These are phyloP conservation scores for Globisporangium cylindrosporum DNA, from an alignment of 352 stramenopile genomes.

Conservation along the genomic window DNA sequence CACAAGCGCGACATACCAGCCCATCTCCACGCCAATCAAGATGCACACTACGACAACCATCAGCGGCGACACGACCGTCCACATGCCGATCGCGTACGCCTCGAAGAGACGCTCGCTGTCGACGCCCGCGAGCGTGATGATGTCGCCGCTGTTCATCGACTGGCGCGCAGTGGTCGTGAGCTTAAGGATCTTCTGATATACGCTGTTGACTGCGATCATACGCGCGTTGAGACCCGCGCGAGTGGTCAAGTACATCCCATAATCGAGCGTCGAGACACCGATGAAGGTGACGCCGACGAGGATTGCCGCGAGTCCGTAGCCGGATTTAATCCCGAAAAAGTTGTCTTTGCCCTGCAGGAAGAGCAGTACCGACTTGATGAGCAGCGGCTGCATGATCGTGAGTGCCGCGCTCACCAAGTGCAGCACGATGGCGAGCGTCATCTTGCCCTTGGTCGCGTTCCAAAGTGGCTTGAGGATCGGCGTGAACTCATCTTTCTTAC, in stretches of 20 bases:
- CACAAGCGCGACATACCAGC: conserved; percentile 23
- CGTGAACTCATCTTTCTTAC: conserved; percentile 28
- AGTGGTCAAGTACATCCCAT: conserved; percentile 44
- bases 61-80: conserved; percentile 42
- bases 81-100: conserved; percentile 41
- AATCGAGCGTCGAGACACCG: conserved; percentile 44
- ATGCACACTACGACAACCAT: conserved; percentile 39
- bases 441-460: conserved; percentile 38
- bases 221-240: conserved; percentile 46
- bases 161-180: conserved; percentile 42
- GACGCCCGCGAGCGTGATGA: conserved; percentile 56
- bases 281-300: conserved; percentile 36
- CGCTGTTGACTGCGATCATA: conserved; percentile 54
- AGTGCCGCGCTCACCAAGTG: conserved; percentile 32
- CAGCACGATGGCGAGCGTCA: conserved; percentile 27
- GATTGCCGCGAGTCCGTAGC: conserved; percentile 42
- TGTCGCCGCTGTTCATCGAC: conserved; percentile 47
- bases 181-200: conserved; percentile 53
- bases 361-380: conserved; percentile 60
- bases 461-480: conserved; percentile 28
- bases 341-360: conserved; percentile 36
- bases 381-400: conserved; percentile 42
- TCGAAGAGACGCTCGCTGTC: conserved; percentile 53
- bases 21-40: conserved; percentile 45
- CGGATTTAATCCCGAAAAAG: conserved; percentile 39